Percentiles rank a stretch among this genome's conserved stretches.
Evolutionary conservation across 2,329 filamentous ascomycete genomes (phyloP).

Genomic region (Ophiostoma sp.): DNA sequence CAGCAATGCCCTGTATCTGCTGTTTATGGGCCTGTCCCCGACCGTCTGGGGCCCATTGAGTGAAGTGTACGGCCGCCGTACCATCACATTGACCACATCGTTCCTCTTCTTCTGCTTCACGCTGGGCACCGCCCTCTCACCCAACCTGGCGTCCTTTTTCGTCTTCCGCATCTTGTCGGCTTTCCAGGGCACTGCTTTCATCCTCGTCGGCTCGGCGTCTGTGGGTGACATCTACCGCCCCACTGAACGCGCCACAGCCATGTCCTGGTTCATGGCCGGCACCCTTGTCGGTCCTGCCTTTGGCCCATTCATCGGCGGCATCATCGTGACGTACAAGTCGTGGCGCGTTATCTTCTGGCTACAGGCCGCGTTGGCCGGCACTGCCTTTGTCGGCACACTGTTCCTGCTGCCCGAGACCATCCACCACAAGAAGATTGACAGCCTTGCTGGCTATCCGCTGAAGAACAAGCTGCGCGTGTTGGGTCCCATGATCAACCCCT

Average conservation of each 20-base stretch:
- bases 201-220: slow-evolving; percentile 65
- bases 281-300: slow-evolving; percentile 66
- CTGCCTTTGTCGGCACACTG: slow-evolving; percentile 55
- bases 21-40: slow-evolving; percentile 68
- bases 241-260: slow-evolving; percentile 63
- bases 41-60: slow-evolving; percentile 68
- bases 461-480: slow-evolving; percentile 51
- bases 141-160: slow-evolving; percentile 66
- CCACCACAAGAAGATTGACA: slow-evolving; percentile 55
- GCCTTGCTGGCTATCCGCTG: slow-evolving; percentile 51
- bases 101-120: slow-evolving; percentile 64
- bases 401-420: slow-evolving; percentile 69
- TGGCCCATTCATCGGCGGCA: slow-evolving; percentile 65
- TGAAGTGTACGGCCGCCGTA: slow-evolving; percentile 55
- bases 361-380: slow-evolving; percentile 61
- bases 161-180: slow-evolving; percentile 69
- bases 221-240: slow-evolving; percentile 60
- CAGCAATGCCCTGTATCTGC: slow-evolving; percentile 68
- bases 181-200: slow-evolving; percentile 68
- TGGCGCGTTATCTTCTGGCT: slow-evolving; percentile 74
- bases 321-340: slow-evolving; percentile 65
- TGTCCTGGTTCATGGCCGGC: slow-evolving; percentile 66
- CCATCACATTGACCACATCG: slow-evolving; percentile 57
- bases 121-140: slow-evolving; percentile 65
- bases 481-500: slow-evolving; percentile 60